Conservation (phyloP, 1,284 basidiomycete genomes). For the Chiua sp. region DNA sequence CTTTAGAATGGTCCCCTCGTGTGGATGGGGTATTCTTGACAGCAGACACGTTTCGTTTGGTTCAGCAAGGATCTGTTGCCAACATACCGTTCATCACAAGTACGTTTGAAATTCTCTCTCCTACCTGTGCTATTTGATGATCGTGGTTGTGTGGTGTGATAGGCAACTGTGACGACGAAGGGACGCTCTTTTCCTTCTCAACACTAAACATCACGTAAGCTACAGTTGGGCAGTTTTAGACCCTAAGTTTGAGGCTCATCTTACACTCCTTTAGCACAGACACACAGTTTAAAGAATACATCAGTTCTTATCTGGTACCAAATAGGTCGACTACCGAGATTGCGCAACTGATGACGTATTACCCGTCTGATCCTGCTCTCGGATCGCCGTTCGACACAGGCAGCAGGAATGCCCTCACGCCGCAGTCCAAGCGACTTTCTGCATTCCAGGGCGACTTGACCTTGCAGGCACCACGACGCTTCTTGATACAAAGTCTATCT, state of each 20-base stretch:
- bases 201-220: conserved; percentile 37
- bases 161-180: conserved; percentile 57
- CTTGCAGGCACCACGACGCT: too few relatives aligned
- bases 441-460: conserved; percentile 50
- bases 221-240: not conserved
- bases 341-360: conserved; percentile 31
- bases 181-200: conserved; percentile 54
- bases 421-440: conserved; percentile 56
- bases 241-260: not conserved
- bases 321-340: too few relatives aligned
- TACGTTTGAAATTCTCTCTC: too few relatives aligned
- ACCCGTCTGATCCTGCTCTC: conserved; percentile 48
- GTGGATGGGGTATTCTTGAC: conserved; percentile 57
- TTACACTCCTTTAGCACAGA: not conserved
- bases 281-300: not conserved
- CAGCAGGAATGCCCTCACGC: not conserved
- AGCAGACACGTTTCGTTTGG: conserved; percentile 34
- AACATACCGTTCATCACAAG: conserved; percentile 48
- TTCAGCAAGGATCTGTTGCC: conserved; percentile 38
- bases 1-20: conserved; percentile 54
- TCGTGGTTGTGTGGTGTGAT: too few relatives aligned
- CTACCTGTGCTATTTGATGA: too few relatives aligned
- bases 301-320: not conserved
- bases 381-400: conserved; percentile 53
- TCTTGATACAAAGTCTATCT: too few relatives aligned